Evolutionary conservation across 2,329 filamentous ascomycete genomes (phyloP), one percentile per base, ranked within the genome.

Genomic region (Aphanocladium album): DNA sequence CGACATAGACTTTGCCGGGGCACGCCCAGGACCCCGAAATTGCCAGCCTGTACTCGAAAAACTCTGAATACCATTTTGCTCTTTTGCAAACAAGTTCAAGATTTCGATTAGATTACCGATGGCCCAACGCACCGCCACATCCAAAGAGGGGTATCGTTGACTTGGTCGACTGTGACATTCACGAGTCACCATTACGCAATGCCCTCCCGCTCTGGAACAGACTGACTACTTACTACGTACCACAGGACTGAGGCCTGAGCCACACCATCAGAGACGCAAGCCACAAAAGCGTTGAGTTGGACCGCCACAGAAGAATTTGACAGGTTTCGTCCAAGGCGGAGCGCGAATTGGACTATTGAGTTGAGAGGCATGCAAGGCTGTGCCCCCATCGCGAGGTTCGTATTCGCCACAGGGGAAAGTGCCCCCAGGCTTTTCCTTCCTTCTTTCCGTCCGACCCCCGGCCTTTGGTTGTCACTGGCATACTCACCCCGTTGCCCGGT

Each of bases 141-240:
- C 54, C 17, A 9, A 3, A 30, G 30, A 30, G 30, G 30, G 30
- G 30, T 5, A n/a, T 30, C 17, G 16, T 19, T 3, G 17, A 3
- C 17, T 19, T 45, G 14, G 3, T 9, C 19, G 9, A 30, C 30
- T 30, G 41, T 5, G 19, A 45, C 17, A 45, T 45, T 39, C 3
- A 45, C 6, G 46, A 41, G 56, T 58, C 56, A 58, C 46, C n/a
- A 51, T 58, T 58, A 58, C 56, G 56, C 56, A 58, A 58, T 58
- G 17, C 7, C 39, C 17, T 25, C 19, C n/a, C n/a, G n/a, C n/a
- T n/a, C n/a, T n/a, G n/a, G n/a, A n/a, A n/a, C n/a, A n/a, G n/a
- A n/a, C n/a, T n/a, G n/a, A n/a, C n/a, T n/a, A n/a, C n/a, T n/a
- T n/a, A n/a, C n/a, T n/a, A n/a, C n/a, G n/a, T 8, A 25, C 5